Conservation (phyloP, 371 early-diverging fungal genomes). For the Actinomortierella ambigua region DNA sequence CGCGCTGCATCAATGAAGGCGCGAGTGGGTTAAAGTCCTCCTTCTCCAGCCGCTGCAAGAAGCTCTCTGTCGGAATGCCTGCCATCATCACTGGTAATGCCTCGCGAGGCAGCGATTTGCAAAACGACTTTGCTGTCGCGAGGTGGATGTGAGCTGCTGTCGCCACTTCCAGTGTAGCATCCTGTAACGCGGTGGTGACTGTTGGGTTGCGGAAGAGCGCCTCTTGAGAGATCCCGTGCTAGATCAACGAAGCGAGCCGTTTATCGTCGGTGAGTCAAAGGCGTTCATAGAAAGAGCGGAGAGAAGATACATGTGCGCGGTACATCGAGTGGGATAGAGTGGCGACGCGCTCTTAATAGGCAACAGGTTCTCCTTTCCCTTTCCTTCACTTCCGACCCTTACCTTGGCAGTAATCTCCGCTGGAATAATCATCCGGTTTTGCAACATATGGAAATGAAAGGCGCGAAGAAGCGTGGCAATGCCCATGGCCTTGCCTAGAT, state of each 20-base stretch:
- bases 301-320: too few relatives aligned
- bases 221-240: constrained; percentile 76
- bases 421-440: constrained; percentile 70
- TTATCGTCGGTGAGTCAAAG: too few relatives aligned
- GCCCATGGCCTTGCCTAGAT: constrained; percentile 89
- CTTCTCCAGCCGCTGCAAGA: constrained; percentile 68
- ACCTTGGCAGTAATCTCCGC: constrained; percentile 83
- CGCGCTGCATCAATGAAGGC: constrained; percentile 57
- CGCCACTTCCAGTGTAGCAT: constrained; percentile 81
- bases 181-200: constrained; percentile 59
- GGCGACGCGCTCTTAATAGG: too few relatives aligned
- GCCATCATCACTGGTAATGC: constrained; percentile 73
- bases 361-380: too few relatives aligned
- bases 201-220: constrained; percentile 72
- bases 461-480: constrained; percentile 77
- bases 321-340: too few relatives aligned
- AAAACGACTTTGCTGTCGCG: constrained; percentile 72
- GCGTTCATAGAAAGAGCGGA: too few relatives aligned
- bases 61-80: constrained; percentile 65
- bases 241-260: too few relatives aligned
- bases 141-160: constrained; percentile 84
- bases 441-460: constrained; percentile 69
- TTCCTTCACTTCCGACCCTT: background rate
- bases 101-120: constrained; percentile 51
- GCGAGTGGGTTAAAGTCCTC: constrained; percentile 78